phyloP scores from a whole-genome alignment of 139 green algal genomes.

The Chlorella vulgaris region DNA sequence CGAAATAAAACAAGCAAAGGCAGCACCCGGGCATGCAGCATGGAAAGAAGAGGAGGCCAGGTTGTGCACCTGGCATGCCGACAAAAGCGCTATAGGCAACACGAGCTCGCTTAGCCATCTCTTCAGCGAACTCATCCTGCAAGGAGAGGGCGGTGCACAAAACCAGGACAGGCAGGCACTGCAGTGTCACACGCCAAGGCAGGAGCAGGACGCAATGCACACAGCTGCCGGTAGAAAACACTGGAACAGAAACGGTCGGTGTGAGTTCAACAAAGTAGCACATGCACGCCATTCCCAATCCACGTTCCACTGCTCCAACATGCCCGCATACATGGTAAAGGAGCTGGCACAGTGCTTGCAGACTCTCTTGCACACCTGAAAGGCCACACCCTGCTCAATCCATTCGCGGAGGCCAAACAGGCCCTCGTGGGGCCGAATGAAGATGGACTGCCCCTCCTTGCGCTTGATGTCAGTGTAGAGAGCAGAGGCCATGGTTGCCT shows the following conservation, averaged over 20 bases:
- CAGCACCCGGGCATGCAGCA: too few species aligned
- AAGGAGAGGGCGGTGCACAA: neutral
- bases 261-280: too few species aligned
- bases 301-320: too few species aligned
- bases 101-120: conserved; percentile 32
- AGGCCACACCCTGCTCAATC: conserved; percentile 64
- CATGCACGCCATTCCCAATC: too few species aligned
- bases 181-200: too few species aligned
- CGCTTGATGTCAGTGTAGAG: conserved; percentile 89
- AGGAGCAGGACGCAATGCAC: too few species aligned
- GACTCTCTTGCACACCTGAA: conserved; percentile 49
- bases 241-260: too few species aligned
- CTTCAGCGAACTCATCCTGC: conserved; percentile 38
- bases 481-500: conserved; percentile 87
- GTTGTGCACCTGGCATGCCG: conserved; percentile 21
- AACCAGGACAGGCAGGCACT: neutral
- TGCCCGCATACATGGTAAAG: too few species aligned
- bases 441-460: conserved; percentile 68
- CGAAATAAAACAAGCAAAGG: too few species aligned
- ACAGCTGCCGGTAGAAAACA: too few species aligned
- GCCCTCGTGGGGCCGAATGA: conserved; percentile 81
- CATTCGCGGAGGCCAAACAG: conserved; percentile 85
- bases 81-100: conserved; percentile 20
- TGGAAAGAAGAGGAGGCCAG: neutral
- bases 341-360: too few species aligned